These are phyloP conservation scores for Eucalyptus grandis DNA, from an alignment of 345 rosid species.

Conservation along the genomic window DNA sequence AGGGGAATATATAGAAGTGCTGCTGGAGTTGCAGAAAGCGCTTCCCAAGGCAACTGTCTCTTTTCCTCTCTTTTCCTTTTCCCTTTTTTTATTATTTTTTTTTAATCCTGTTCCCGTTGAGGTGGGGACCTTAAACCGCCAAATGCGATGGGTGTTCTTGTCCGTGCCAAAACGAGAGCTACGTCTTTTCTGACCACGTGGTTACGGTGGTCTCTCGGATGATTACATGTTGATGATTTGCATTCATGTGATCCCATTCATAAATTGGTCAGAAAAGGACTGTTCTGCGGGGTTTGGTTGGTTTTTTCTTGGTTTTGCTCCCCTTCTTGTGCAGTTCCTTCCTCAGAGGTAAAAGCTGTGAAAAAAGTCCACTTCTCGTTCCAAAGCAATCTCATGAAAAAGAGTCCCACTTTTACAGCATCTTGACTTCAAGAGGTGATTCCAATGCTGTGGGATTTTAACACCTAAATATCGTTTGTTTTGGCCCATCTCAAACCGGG, in stretches of 20 bases:
- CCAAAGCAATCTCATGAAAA: background rate
- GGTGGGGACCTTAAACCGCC: background rate
- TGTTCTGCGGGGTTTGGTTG: background rate
- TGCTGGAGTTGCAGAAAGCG: background rate
- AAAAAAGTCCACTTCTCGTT: background rate
- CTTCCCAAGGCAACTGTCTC: background rate
- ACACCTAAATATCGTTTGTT: too few relatives aligned
- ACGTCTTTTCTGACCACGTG: background rate
- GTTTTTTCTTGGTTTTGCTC: background rate
- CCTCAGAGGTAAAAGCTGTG: background rate
- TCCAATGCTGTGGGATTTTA: background rate
- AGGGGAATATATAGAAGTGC: background rate
- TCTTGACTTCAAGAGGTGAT: background rate
- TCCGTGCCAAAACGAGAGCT: background rate
- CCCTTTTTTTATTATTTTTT: background rate
- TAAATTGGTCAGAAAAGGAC: background rate
- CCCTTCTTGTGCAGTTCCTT: background rate
- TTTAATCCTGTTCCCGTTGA: background rate
- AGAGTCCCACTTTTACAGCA: background rate
- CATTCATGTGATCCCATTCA: background rate
- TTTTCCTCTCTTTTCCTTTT: background rate
- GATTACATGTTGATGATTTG: background rate
- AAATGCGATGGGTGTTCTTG: background rate
- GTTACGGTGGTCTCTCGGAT: background rate
- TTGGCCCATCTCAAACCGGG: accelerated